phyloP scores from a whole-genome alignment of 2,329 filamentous ascomycete genomes.

The Catunica adiposa region DNA sequence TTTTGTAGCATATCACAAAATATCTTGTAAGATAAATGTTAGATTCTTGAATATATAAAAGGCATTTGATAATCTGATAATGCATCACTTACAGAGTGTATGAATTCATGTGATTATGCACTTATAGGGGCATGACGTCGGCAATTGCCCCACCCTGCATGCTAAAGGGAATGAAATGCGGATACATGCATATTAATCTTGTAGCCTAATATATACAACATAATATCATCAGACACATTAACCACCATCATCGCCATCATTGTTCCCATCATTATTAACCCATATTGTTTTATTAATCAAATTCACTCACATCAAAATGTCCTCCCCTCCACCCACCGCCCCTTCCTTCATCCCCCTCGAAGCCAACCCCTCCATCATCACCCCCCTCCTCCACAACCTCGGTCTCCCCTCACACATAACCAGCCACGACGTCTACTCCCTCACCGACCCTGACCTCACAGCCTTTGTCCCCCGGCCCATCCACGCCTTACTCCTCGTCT shows the following conservation, averaged over 20 bases:
- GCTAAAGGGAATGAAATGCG: background rate
- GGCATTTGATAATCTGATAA: no score
- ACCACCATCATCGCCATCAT: no score
- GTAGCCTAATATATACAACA: background rate
- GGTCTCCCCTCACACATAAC: constrained; percentile 62
- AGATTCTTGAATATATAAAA: no score
- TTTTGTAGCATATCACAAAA: no score
- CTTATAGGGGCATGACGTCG: background rate
- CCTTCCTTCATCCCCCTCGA: constrained; percentile 40
- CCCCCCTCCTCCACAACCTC: constrained; percentile 61
- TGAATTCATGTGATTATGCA: background rate
- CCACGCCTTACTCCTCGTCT: constrained; percentile 77
- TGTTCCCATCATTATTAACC: background rate
- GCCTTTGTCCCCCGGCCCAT: constrained; percentile 78
- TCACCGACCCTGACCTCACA: constrained; percentile 71
- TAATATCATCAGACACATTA: background rate
- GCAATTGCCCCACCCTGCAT: background rate
- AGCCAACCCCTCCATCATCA: constrained; percentile 81
- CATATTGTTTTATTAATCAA: no score
- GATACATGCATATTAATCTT: background rate
- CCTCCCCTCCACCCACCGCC: background rate
- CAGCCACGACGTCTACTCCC: constrained; percentile 83
- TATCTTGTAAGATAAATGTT: no score
- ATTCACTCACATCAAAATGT: constrained; percentile 1
- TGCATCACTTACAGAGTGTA: background rate